Evolutionary conservation across 495 filamentous ascomycete genomes (phyloP).

Genomic region (Xeromyces bisporus): DNA sequence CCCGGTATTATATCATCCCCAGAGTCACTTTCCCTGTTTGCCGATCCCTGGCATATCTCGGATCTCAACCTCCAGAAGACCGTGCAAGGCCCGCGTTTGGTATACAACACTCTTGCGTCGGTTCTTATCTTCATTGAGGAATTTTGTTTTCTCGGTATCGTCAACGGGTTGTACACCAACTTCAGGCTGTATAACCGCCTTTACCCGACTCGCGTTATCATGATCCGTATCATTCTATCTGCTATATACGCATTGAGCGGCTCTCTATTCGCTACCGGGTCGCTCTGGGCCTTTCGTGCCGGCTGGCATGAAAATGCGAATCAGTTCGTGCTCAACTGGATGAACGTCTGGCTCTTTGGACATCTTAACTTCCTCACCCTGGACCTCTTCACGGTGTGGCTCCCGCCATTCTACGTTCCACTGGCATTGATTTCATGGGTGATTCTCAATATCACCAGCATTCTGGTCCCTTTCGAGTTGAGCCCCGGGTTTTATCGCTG

Average conservation of each 20-base stretch:
- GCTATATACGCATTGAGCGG: slow-evolving; percentile 27
- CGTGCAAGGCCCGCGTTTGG: slow-evolving; percentile 27
- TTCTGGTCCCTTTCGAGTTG: slow-evolving; percentile 31
- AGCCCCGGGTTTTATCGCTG: slow-evolving; percentile 30
- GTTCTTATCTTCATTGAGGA: slow-evolving; percentile 33
- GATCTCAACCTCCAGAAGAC: slow-evolving; percentile 29
- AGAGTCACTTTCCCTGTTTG: slow-evolving; percentile 17
- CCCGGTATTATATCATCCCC: slow-evolving; percentile 14
- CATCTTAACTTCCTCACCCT: slow-evolving; percentile 34
- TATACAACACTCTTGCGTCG: slow-evolving; percentile 36
- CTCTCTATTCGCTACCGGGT: slow-evolving; percentile 26
- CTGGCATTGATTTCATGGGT: slow-evolving; percentile 34
- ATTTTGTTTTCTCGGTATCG: slow-evolving; percentile 34
- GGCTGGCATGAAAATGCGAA: slow-evolving; percentile 29
- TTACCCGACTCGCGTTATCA: slow-evolving; percentile 21
- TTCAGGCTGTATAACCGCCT: slow-evolving; percentile 27
- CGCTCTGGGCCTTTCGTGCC: slow-evolving; percentile 33
- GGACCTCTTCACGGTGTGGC: slow-evolving; percentile 29
- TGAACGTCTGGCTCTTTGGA: slow-evolving; percentile 32
- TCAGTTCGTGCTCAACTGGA: slow-evolving; percentile 33
- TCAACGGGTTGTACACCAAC: slow-evolving; percentile 24
- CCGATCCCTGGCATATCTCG: slow-evolving; percentile 24
- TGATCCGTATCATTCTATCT: slow-evolving; percentile 24
- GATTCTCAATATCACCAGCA: slow-evolving; percentile 27
- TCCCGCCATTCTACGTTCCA: slow-evolving; percentile 24